Percentiles rank a stretch among this genome's conserved stretches.
Conservation (phyloP, 139 green algal genomes). For the Yamagishiella unicocca region DNA sequence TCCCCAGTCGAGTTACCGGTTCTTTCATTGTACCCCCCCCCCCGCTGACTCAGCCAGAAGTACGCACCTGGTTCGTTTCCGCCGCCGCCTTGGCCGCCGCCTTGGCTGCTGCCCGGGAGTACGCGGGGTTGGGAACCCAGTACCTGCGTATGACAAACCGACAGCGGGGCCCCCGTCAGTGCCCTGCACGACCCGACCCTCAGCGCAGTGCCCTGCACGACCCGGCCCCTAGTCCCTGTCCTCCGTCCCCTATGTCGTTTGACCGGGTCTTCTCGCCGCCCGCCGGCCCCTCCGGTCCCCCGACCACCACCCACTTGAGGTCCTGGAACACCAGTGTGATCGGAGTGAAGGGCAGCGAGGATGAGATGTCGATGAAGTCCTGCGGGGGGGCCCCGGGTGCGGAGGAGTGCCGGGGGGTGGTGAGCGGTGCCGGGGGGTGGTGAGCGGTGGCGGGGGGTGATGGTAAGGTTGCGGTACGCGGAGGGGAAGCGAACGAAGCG, state of each 20-base stretch:
- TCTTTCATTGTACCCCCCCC: too few relatives aligned
- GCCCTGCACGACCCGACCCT: too few relatives aligned
- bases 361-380: slow-evolving; percentile 48
- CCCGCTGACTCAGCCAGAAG: not conserved
- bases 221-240: too few relatives aligned
- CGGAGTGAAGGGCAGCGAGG: slow-evolving; percentile 68
- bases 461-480: too few relatives aligned
- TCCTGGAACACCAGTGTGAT: slow-evolving; percentile 75
- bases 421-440: not conserved
- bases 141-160: slow-evolving; percentile 57
- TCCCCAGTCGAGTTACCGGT: too few relatives aligned
- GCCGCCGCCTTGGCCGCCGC: not conserved
- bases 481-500: not conserved
- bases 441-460: not conserved
- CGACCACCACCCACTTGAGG: slow-evolving; percentile 49
- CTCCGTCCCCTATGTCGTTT: too few relatives aligned
- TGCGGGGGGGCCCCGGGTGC: not conserved
- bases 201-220: too few relatives aligned
- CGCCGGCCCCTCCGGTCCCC: not conserved
- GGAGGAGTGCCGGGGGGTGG: not conserved
- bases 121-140: slow-evolving; percentile 67
- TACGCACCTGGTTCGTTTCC: not conserved
- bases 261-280: too few relatives aligned
- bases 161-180: too few relatives aligned
- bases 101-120: slow-evolving; percentile 18